Base-by-base conservation (phyloP, 176 grass and related monocot genomes). In the Cenchrus purpureus region DNA sequence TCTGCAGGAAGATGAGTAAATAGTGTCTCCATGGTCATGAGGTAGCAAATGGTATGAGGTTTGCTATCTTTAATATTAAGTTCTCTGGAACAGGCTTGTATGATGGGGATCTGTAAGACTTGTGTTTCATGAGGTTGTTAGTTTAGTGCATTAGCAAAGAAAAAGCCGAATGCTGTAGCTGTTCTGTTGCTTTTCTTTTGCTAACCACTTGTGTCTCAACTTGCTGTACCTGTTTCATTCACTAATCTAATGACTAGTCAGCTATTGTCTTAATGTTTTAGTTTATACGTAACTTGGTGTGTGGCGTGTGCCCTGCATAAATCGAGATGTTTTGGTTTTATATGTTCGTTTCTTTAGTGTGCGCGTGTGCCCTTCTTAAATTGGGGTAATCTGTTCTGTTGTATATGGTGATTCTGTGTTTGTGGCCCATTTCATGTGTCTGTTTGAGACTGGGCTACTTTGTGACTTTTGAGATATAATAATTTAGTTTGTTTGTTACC, bases 1-100 rank as follows among this genome's bases (percentile, higher is more conserved):
- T 74, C 50, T 85, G 87, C 89, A 95, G 89, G 89, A 92, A 9
- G 90, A 95, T 42, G 93, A 95, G 74, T 95, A 95, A 65, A 88
- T 90, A 91, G 20, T 86, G 70, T 59, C 43, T 75, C 79, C 28
- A 12, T 37, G 15, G n/a, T 10, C 14, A 74, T 59, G 59, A 65
- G 82, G 46, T 92, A 90, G 87, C 85, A 90, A 85, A 92, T 82
- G 65, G 10, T 69, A 14, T 80, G 50, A n/a, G 79, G 67, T 86
- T 94, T 88, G 84, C 76, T 94, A 71, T 72, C 81, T 76, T 53
- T 53, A 53, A 15, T 53, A 28, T 74, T 87, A 76, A 77, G 74
- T 76, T 80, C 40, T 56, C 74, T 69, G 50, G 37, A 62, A 67
- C 65, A 63, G 79, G 53, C 76, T 15, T 71, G 78, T 61, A 70